These are phyloP conservation scores for Cicer judaicum DNA, from an alignment of 306 rosid species.

Conservation along the genomic window DNA sequence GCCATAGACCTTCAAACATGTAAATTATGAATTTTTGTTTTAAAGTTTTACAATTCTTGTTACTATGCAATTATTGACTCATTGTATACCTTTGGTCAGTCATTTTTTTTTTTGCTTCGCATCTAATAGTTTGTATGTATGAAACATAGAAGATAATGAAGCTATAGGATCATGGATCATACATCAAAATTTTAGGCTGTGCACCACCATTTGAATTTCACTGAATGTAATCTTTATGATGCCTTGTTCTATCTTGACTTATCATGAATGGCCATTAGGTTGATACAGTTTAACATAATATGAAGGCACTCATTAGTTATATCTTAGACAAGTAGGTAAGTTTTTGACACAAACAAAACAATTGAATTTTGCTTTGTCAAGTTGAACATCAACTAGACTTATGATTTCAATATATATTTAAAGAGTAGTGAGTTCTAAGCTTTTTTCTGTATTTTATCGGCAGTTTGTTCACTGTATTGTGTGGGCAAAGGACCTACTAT, in stretches of 20 bases:
- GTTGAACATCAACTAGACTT: slow-evolving; percentile 13
- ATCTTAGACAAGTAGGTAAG: neutral
- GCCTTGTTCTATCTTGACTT: slow-evolving; percentile 18
- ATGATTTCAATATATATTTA: slow-evolving; percentile 2
- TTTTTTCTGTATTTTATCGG: slow-evolving; percentile 33
- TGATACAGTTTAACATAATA: slow-evolving; percentile 4
- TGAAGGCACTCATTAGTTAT: slow-evolving; percentile 10
- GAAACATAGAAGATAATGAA: slow-evolving; percentile 7
- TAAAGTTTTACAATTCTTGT: neutral
- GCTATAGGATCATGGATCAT: slow-evolving; percentile 5
- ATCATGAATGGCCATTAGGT: slow-evolving; percentile 24
- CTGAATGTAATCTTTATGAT: neutral
- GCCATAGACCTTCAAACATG: neutral
- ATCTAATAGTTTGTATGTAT: slow-evolving; percentile 12
- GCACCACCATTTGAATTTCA: slow-evolving; percentile 10
- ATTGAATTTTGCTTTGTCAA: neutral
- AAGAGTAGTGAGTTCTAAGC: slow-evolving; percentile 25
- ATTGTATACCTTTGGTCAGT: slow-evolving; percentile 17
- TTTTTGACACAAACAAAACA: neutral
- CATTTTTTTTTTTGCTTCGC: slow-evolving; percentile 15
- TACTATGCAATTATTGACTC: neutral
- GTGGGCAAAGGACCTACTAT: slow-evolving; percentile 97
- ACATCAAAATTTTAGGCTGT: neutral
- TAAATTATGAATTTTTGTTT: neutral
- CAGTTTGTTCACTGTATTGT: slow-evolving; percentile 99